phyloP scores from a whole-genome alignment of 805 yeast species.

The Lipomyces spencermartinsiae region DNA sequence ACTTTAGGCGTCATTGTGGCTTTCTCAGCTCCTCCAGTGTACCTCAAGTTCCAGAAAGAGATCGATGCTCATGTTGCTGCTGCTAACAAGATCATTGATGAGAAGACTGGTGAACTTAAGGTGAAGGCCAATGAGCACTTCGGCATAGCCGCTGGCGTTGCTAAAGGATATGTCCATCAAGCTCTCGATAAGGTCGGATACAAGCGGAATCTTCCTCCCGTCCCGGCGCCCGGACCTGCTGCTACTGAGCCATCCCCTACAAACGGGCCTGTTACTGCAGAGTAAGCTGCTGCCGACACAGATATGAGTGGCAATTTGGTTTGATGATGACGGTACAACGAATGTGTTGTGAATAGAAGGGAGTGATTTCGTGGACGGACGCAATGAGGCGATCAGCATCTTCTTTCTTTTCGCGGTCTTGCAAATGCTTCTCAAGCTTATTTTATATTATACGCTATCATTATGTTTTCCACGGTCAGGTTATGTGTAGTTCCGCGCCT shows the following conservation, averaged over 20 bases:
- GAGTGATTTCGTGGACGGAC: not conserved
- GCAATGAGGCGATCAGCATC: not conserved
- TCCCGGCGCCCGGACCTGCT: conserved; percentile 18
- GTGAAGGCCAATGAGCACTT: conserved; percentile 22
- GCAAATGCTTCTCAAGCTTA: not conserved
- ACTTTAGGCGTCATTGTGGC: conserved; percentile 61
- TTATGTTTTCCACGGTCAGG: not conserved
- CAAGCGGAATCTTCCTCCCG: conserved; percentile 35
- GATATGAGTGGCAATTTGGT: not conserved
- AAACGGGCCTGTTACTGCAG: conserved; percentile 19
- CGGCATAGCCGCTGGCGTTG: conserved; percentile 16
- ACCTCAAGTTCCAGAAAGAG: conserved; percentile 75
- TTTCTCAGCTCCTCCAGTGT: conserved; percentile 78
- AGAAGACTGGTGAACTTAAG: conserved; percentile 36
- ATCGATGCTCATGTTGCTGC: conserved; percentile 59
- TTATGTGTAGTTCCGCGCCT: not conserved
- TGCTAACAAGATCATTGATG: conserved; percentile 41
- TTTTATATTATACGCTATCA: not conserved
- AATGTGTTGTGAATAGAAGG: conserved; percentile 4
- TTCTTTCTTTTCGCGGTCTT: not conserved
- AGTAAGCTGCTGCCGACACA: not conserved
- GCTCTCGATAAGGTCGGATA: conserved; percentile 37
- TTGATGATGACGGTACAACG: not conserved
- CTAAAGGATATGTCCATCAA: conserved; percentile 16
- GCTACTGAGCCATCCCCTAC: not conserved